Percentiles rank a stretch among this genome's conserved stretches.
Evolutionary conservation across 2,329 filamentous ascomycete genomes (phyloP).

Genomic region (Curvularia verruculosa): DNA sequence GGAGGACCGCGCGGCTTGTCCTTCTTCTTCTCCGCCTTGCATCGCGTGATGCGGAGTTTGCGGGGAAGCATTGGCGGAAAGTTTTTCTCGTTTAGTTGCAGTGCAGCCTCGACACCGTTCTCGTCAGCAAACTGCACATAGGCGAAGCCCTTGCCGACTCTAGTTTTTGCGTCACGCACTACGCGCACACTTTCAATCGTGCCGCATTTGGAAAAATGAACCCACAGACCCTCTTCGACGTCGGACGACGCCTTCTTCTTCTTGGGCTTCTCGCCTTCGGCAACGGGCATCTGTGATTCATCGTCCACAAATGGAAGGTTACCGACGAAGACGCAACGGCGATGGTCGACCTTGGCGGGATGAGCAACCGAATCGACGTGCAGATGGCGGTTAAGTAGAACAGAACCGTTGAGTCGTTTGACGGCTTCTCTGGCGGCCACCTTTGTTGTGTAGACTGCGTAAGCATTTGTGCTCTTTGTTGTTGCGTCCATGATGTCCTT

Average conservation of each 20-base stretch:
- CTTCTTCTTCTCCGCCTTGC: slow-evolving; percentile 67
- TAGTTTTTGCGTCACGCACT: slow-evolving; percentile 83
- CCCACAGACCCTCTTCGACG: slow-evolving; percentile 91
- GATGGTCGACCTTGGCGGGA: slow-evolving; percentile 80
- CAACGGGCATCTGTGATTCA: slow-evolving; percentile 70
- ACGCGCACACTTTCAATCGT: slow-evolving; percentile 93
- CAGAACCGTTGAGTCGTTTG: slow-evolving; percentile 78
- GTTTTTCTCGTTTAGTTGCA: slow-evolving; percentile 87
- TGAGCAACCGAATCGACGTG: slow-evolving; percentile 91
- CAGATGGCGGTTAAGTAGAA: slow-evolving; percentile 84
- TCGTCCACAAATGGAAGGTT: slow-evolving; percentile 97
- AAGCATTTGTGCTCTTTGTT: slow-evolving; percentile 91
- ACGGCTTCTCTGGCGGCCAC: slow-evolving; percentile 78
- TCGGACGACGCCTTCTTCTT: slow-evolving; percentile 80
- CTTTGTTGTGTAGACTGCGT: slow-evolving; percentile 82
- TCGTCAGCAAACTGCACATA: slow-evolving; percentile 94
- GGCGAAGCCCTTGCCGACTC: slow-evolving; percentile 95
- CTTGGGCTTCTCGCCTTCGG: slow-evolving; percentile 66
- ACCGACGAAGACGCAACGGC: slow-evolving; percentile 92
- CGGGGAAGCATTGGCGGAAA: slow-evolving; percentile 94
- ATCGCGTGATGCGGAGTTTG: slow-evolving; percentile 81
- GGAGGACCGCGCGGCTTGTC: slow-evolving; percentile 37
- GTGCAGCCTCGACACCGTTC: slow-evolving; percentile 87
- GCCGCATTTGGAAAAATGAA: slow-evolving; percentile 76
- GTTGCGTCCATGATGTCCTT: slow-evolving; percentile 90